Conservation (phyloP, 495 filamentous ascomycete species). For the Letharia lupina region DNA sequence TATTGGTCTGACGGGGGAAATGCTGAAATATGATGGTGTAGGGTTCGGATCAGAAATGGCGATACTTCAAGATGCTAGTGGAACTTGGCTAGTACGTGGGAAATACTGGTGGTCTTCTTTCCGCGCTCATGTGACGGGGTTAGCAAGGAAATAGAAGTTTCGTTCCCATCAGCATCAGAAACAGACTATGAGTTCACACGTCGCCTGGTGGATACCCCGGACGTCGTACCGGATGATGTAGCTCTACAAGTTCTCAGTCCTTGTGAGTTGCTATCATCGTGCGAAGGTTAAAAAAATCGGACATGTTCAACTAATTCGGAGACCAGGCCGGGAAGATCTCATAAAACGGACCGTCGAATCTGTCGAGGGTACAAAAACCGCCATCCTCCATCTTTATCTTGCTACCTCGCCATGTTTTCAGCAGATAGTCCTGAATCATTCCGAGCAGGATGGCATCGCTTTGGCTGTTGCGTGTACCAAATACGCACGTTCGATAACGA, state of each 20-base stretch:
- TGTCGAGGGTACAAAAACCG: constrained; percentile 84
- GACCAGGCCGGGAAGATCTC: constrained; percentile 62
- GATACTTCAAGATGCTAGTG: constrained; percentile 90
- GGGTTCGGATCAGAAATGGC: constrained; percentile 71
- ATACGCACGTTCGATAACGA: constrained; percentile 82
- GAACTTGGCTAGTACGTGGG: constrained; percentile 62
- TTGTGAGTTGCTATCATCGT: constrained; percentile 36
- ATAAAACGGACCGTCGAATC: constrained; percentile 87
- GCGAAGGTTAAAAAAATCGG: not conserved
- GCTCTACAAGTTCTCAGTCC: constrained; percentile 93
- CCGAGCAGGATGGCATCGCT: constrained; percentile 70
- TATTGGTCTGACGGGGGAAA: not conserved
- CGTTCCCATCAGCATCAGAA: constrained; percentile 88
- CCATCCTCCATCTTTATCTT: constrained; percentile 93
- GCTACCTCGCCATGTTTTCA: constrained; percentile 64
- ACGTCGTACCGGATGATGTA: constrained; percentile 82
- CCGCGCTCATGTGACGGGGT: constrained; percentile 5
- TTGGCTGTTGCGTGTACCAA: constrained; percentile 82
- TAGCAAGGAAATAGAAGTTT: constrained; percentile 90
- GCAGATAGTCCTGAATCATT: constrained; percentile 74
- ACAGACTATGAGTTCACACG: constrained; percentile 95
- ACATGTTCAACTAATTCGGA: not conserved
- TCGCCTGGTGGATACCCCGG: constrained; percentile 77
- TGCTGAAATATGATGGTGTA: constrained; percentile 9
- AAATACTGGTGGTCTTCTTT: not conserved